These are phyloP conservation scores for Phytophthora gonapodyides DNA, from an alignment of 352 stramenopile genomes.

Conservation along the genomic window DNA sequence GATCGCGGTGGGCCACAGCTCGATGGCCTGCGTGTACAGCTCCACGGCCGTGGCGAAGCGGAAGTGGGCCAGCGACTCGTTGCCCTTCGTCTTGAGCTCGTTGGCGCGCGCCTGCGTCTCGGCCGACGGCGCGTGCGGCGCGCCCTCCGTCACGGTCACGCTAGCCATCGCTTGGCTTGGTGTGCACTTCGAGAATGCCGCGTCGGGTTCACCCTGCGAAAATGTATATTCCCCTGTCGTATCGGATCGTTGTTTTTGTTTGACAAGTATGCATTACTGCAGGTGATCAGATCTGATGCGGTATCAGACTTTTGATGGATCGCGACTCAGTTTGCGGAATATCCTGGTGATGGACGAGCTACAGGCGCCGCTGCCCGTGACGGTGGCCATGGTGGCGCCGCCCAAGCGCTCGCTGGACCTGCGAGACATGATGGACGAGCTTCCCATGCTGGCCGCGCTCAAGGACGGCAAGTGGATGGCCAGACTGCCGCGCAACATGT, in stretches of 20 bases:
- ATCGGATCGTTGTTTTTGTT: no score
- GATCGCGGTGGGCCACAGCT: constrained; percentile 87
- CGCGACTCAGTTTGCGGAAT: constrained; percentile 23
- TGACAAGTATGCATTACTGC: no score
- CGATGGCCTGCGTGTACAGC: constrained; percentile 91
- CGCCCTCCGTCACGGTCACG: constrained; percentile 52
- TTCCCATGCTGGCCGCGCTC: constrained; percentile 55
- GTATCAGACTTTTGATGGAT: constrained; percentile 17
- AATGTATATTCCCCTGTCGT: no score
- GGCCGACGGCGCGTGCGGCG: constrained; percentile 62
- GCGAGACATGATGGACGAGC: constrained; percentile 64
- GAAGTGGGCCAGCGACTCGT: constrained; percentile 80
- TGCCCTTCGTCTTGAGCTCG: constrained; percentile 85
- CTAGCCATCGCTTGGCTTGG: constrained; percentile 40
- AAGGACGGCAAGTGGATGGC: constrained; percentile 77
- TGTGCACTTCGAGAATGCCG: constrained; percentile 7
- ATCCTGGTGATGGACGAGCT: constrained; percentile 15
- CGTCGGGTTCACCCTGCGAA: no score
- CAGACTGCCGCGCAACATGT: constrained; percentile 50
- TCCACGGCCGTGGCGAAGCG: constrained; percentile 83
- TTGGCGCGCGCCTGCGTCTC: constrained; percentile 67
- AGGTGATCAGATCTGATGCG: constrained; percentile 2
- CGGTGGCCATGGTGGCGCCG: constrained; percentile 16
- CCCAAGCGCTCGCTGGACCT: constrained; percentile 46
- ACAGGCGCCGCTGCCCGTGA: constrained; percentile 33